Base-by-base conservation (phyloP, 345 rosid genomes). In the Combretum micranthum region DNA sequence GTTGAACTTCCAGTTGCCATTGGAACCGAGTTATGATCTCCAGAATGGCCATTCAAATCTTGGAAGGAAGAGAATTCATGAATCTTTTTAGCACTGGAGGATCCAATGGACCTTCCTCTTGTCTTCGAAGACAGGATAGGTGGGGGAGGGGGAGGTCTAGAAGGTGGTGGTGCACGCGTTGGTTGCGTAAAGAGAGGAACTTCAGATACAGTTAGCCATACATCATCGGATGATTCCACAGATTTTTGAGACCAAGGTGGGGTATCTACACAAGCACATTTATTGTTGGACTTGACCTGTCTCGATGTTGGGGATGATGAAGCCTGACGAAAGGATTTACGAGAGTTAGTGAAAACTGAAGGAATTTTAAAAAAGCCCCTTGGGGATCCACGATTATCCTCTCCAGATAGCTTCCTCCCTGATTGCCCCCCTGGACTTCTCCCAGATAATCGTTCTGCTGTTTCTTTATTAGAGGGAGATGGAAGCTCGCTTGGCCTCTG, bases 141-240 rank as follows among this genome's bases (percentile, higher is more conserved):
- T 45, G 62, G 64, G 22, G 83, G 75, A 45, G 80, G 83, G 13
- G 80, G 75, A 21, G 83, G 80, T 50, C 83, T 72, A 42, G 80
- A 64, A 65, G 83, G 83, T 1, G 83, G 83, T 20, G 73, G 75
- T 25, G 73, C 71, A 57, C 26, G 64, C 48, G 83, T 75, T 44
- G 75, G 79, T 52, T 61, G 66, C 15, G 83, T 78, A 44, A 64
- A 72, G 42, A 78, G 77, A 47, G 80, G 83, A 57, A 78, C 64
- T 65, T 78, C 83, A 3, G 77, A 75, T 49, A 78, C 83, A 43
- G 73, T 69, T 46, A 78, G 77, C 83, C 83, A 78, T 47, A 69
- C 60, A 58, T 72, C 80, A 64, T 72, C 69, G 47, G 71, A 61
- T 50, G 77, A 58, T 37, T 69, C 77, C 21, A 64, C 44, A 54